Conservation (phyloP, 2,329 filamentous ascomycete genomes). For the Cadophora gregata region DNA sequence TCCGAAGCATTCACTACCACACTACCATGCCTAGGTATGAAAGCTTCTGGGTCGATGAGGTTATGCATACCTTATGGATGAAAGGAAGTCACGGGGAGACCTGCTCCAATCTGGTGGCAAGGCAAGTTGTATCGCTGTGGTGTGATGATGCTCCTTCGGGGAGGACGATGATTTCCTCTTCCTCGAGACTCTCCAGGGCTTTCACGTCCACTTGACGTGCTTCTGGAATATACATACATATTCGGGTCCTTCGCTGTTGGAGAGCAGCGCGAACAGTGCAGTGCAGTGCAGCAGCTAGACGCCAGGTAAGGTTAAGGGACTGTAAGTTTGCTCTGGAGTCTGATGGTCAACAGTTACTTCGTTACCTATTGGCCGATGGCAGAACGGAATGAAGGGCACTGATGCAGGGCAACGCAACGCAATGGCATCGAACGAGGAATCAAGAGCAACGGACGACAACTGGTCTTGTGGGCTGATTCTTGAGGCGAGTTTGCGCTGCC, state of each 20-base stretch:
- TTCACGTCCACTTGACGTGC: neutral
- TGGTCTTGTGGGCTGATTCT: conserved; percentile 36
- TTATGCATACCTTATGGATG: neutral
- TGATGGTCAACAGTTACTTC: too few species aligned
- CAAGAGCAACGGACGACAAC: conserved; percentile 28
- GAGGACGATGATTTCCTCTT: too few species aligned
- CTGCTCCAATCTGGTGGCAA: neutral
- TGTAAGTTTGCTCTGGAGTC: neutral
- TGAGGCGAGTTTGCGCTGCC: neutral
- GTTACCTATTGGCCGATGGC: conserved; percentile 15
- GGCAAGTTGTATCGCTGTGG: neutral
- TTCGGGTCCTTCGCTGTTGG: neutral
- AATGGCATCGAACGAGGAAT: conserved; percentile 18
- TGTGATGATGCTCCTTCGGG: neutral
- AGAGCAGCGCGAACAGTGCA: conserved; percentile 3
- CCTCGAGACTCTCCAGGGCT: neutral
- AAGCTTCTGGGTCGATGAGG: too few species aligned
- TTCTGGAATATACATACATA: neutral
- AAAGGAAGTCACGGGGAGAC: neutral
- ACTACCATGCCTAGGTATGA: too few species aligned
- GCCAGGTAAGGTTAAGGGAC: neutral
- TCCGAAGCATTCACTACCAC: too few species aligned
- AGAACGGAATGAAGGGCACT: neutral
- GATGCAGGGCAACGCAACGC: neutral
- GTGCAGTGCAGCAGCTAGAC: conserved; percentile 18